Percentiles rank a stretch among this genome's conserved stretches.
These are phyloP conservation scores for Kurtzmaniella quercitrusa DNA, from an alignment of 1,139 yeast species.

Conservation along the genomic window DNA sequence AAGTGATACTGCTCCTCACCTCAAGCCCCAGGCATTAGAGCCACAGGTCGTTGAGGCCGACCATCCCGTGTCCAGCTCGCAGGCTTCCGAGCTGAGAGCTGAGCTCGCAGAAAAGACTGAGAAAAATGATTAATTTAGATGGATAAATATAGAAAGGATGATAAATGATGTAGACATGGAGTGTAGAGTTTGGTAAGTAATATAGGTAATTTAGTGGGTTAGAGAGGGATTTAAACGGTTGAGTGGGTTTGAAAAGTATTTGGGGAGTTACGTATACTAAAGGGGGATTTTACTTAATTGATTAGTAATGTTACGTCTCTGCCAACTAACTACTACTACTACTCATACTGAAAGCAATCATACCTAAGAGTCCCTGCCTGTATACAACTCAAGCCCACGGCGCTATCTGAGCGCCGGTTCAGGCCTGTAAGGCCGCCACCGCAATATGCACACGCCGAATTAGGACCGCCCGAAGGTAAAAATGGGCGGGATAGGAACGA, in stretches of 20 bases:
- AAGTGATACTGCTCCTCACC: not conserved
- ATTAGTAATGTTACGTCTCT: too few relatives aligned
- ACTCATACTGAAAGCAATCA: too few relatives aligned
- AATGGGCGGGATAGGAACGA: not conserved
- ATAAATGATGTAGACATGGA: too few relatives aligned
- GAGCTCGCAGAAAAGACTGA: not conserved
- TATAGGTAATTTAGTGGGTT: too few relatives aligned
- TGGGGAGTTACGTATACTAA: too few relatives aligned
- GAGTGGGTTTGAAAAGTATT: too few relatives aligned
- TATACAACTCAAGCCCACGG: not conserved
- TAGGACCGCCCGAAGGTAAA: not conserved
- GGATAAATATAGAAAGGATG: not conserved
- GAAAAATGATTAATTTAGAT: not conserved
- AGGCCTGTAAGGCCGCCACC: not conserved
- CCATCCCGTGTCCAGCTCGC: conserved; percentile 3
- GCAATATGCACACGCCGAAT: not conserved
- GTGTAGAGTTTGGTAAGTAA: not conserved
- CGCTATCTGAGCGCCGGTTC: not conserved
- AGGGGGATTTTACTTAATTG: too few relatives aligned
- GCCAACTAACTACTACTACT: too few relatives aligned
- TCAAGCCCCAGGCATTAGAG: conserved; percentile 4
- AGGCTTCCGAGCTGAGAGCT: conserved; percentile 1
- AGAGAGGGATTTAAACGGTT: too few relatives aligned
- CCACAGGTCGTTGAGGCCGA: conserved; percentile 4
- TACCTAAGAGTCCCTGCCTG: too few relatives aligned